Base-by-base conservation (phyloP, 108 stramenopile genomes). In the Cyclotella cryptica region DNA sequence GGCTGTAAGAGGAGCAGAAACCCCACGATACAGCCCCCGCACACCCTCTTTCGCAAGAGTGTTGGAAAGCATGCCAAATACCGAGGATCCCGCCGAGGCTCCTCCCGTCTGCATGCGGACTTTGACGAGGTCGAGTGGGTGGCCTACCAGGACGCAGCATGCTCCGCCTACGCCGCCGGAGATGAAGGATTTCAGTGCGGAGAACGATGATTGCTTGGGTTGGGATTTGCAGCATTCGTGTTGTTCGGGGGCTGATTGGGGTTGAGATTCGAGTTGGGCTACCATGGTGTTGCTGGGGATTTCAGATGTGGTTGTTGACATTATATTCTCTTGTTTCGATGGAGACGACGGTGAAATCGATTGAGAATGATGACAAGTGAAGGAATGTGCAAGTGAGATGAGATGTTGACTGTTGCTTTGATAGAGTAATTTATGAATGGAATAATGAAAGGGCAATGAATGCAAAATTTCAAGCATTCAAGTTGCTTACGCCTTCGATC, bases 1-100 rank as follows among this genome's bases (percentile, higher is more conserved):
- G 13, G 96, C 97, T 17, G 91, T 78, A 28, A 96, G 69, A 11
- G 97, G 97, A 11, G 95, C 94, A 3, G 92, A 83, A 11, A 96
- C 89, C 18, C 97, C 97, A 15, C 92, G 84, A 58, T 96, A 97
- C 22, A 97, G 77, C 8, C 97, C 97, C 15, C 79, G 62, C 18
- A 92, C 57, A 18, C 96, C 96, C 59, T 95, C 93, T 22, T 75
- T 72, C 21, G 66, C 81, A 21, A 95, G 68, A 2, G 92, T 93
- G 44, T 82, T 78, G 18, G 81, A 87, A 18, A 95, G 70, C 86
- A 86, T 82, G n/a, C 84, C 87, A 17, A 88, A 74, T 8, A 90
- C 90, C 19, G 89, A 88, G 28, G 76, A 60, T 11, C 22, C 53
- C 0, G 72, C 73, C 7, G 66, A 55, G 39, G 47, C 81, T 11